Evolutionary conservation across 768 basidiomycete species (phyloP).

Genomic region (Suillus subalutaceus): DNA sequence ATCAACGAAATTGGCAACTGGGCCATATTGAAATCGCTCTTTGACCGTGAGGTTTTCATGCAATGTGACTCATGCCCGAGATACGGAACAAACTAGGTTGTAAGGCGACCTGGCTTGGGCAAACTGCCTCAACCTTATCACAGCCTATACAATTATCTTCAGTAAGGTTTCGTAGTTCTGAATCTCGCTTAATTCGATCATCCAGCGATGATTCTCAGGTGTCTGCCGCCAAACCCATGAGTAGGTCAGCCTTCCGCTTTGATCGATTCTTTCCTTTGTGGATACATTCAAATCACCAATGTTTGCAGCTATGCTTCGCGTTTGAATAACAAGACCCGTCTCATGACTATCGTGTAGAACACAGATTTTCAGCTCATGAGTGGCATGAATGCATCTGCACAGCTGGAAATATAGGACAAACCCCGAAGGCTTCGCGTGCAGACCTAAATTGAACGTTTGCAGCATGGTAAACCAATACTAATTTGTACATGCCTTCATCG

Average conservation of each 20-base stretch:
- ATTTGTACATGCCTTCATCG: neutral
- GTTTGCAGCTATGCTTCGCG: neutral
- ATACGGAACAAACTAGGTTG: neutral
- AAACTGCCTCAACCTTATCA: neutral
- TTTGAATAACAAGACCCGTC: neutral
- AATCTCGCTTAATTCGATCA: neutral
- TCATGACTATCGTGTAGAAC: neutral
- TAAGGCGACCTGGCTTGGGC: neutral
- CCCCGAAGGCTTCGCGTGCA: neutral
- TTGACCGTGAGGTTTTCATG: neutral
- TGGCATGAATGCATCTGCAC: too few relatives aligned
- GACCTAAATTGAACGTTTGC: slow-evolving; percentile 2
- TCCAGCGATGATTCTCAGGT: neutral
- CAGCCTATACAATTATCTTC: neutral
- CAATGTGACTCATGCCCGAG: neutral
- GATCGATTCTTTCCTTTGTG: neutral
- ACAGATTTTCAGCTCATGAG: neutral
- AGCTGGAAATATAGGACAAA: neutral
- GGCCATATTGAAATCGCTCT: neutral
- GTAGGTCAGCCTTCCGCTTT: neutral
- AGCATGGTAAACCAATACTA: neutral
- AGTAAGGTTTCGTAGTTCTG: neutral
- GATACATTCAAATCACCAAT: neutral
- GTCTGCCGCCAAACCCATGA: neutral
- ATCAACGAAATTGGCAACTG: neutral